Base-by-base conservation (phyloP, 129 eudicot species). In the Escallonia herrerae region DNA sequence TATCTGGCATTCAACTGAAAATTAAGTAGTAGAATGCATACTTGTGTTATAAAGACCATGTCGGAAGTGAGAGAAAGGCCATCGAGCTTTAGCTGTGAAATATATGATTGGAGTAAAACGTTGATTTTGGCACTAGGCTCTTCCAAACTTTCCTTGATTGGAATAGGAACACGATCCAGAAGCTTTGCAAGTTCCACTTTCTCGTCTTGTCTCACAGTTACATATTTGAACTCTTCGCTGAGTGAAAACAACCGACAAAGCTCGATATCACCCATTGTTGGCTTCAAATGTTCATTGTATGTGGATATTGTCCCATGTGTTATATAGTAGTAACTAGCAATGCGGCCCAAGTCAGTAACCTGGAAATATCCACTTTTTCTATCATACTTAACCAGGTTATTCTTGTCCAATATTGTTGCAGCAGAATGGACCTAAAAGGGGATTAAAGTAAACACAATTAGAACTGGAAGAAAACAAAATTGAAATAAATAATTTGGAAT, bases 71-170 rank as follows among this genome's bases (percentile, higher is more conserved):
- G 70, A 42, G 98, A 88, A 44, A 88, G 82, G 56, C 95, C 95
- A 78, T 88, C 95, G 49, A 88, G 98, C 86, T 88, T 88, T 63
- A 88, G 75, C 70, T 86, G 91, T 11, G 96, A 88, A 67, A 93
- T 85, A 83, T 93, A 93, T 6, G 98, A 94, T 65, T 88, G 96
- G 15, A 93, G 91, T 54, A 93, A 71, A 38, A 88, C 98, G 71
- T 93, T 88, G 38, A 93, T 88, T 81, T 93, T 91, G 37, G 98
- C 98, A 66, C 95, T 91, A 40, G 98, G 96, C 73, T 91, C 98
- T 74, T 91, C 98, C 63, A 88, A 72, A 65, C 87, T 79, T 83
- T 91, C 98, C 77, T 91, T 91, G 42, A 91, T 72, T 3, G 98
- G 98, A 62, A 87, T 88, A 5, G 96, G 98, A 62, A 91, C 98